Base-by-base conservation (phyloP, 2,329 filamentous ascomycete species). In the Metarhizium anisopliae region DNA sequence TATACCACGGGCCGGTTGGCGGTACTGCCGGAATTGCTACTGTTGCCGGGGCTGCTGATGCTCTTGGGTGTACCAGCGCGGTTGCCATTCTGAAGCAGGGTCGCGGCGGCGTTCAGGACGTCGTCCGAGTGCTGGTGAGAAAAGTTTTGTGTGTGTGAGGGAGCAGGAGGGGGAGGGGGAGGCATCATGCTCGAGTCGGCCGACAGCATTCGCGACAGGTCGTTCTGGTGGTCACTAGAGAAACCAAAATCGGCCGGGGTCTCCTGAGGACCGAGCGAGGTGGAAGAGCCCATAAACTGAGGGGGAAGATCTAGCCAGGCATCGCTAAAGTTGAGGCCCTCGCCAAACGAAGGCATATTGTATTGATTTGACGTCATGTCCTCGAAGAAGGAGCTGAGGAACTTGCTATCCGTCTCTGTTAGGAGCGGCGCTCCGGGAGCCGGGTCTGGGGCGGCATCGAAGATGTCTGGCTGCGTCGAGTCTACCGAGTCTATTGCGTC, bases 401-500 rank as follows among this genome's bases (percentile, higher is more conserved):
- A 72, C 61, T 77, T 82, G 53, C 74, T 79, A 64, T 85, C 83
- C 57, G 75, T 80, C 62, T 85, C 82, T 61, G 83, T 80, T 59
- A 89, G 77, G 45, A 89, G 75, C 18, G 85, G 81, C 42, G 78
- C 79, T n/a, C 85, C 85, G 2, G 79, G 80, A 10, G 84, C 81
- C 51, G 82, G 82, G 52, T 83, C 81, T 47, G 85, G 84, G 54
- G 84, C 53, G 50, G 50, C 78, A 60, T 80, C 75, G 55, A 75
- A 71, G 55, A 76, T 73, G 29, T 76, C 72, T 55, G 76, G 74
- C 60, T 76, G 71, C 61, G 70, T 65, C 53, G 67, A 62, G 64
- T 78, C 72, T 61, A 78, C 69, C 49, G 70, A 66, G 67, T 80
- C 78, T 81, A 55, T 29, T 55, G 69, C 20, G 65, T 47, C 7